Evolutionary conservation across 345 rosid genomes (phyloP).

Genomic region (Erysimum cheiranthoides): DNA sequence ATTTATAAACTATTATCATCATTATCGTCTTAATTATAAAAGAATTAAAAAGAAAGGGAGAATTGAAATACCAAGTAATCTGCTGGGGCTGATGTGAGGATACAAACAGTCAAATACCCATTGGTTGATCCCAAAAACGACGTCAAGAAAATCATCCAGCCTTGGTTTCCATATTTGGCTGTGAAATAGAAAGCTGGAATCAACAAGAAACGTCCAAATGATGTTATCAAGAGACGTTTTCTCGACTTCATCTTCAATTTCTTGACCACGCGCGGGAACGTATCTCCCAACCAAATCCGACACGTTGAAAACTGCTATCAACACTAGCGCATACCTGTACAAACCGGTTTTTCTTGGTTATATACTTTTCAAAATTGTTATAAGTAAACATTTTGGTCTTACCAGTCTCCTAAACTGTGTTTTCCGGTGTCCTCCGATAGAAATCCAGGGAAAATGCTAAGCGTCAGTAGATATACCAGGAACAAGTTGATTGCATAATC

Average conservation of each 20-base stretch:
- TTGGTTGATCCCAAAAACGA: constrained; percentile 68
- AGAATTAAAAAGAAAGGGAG: not conserved
- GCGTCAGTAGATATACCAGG: constrained; percentile 64
- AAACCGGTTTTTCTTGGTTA: not conserved
- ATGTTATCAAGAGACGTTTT: constrained; percentile 55
- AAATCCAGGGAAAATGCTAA: constrained; percentile 81
- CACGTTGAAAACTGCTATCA: constrained; percentile 64
- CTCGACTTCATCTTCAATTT: constrained; percentile 63
- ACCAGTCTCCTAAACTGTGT: constrained; percentile 66
- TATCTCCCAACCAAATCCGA: constrained; percentile 71
- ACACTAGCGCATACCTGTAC: constrained; percentile 55
- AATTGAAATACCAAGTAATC: constrained; percentile 28
- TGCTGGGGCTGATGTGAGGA: constrained; percentile 68
- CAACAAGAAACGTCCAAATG: constrained; percentile 62
- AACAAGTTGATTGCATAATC: constrained; percentile 63
- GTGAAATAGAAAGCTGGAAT: constrained; percentile 82
- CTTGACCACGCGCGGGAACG: constrained; percentile 53
- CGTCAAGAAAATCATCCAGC: constrained; percentile 74
- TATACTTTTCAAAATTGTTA: not conserved
- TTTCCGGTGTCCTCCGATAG: constrained; percentile 68
- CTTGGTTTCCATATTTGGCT: constrained; percentile 69
- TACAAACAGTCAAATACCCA: constrained; percentile 75
- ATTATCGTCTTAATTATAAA: not conserved
- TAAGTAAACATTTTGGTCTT: not conserved
- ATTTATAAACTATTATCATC: not conserved